phyloP scores from a whole-genome alignment of 116 monocot genomes.

The Papilionanthe hybrid region DNA sequence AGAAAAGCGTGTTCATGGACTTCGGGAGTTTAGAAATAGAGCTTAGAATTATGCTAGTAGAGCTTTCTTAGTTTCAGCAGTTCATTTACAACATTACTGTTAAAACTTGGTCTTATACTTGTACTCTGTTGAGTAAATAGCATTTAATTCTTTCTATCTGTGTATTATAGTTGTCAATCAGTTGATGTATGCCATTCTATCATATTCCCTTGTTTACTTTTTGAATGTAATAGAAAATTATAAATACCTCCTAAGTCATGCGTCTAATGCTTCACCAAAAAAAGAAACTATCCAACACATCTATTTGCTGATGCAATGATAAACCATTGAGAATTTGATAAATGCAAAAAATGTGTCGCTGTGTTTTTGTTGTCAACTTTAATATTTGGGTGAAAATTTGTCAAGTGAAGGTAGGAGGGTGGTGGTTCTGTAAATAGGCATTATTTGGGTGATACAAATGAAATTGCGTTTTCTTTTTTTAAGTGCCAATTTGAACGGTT shows the following conservation, averaged over 20 bases:
- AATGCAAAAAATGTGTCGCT: too few relatives aligned
- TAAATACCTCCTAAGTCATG: neutral
- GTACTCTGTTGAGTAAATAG: too few relatives aligned
- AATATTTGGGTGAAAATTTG: neutral
- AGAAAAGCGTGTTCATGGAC: too few relatives aligned
- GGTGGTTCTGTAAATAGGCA: neutral
- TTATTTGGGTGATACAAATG: neutral
- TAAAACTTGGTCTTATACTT: too few relatives aligned
- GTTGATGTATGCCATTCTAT: too few relatives aligned
- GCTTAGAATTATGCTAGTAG: too few relatives aligned
- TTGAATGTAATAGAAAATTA: neutral
- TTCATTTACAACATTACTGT: too few relatives aligned
- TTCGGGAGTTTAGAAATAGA: too few relatives aligned
- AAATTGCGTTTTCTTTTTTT: neutral
- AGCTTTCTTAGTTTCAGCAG: neutral
- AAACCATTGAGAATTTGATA: neutral
- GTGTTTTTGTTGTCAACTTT: too few relatives aligned
- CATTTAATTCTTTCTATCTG: too few relatives aligned
- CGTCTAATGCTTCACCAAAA: neutral
- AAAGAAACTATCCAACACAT: neutral
- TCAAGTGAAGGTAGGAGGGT: neutral
- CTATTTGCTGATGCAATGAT: neutral
- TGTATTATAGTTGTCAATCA: too few relatives aligned
- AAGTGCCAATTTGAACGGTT: neutral
- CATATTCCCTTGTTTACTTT: too few relatives aligned